Conservation (phyloP, 345 rosid genomes). For the Anastatica hierochuntica region DNA sequence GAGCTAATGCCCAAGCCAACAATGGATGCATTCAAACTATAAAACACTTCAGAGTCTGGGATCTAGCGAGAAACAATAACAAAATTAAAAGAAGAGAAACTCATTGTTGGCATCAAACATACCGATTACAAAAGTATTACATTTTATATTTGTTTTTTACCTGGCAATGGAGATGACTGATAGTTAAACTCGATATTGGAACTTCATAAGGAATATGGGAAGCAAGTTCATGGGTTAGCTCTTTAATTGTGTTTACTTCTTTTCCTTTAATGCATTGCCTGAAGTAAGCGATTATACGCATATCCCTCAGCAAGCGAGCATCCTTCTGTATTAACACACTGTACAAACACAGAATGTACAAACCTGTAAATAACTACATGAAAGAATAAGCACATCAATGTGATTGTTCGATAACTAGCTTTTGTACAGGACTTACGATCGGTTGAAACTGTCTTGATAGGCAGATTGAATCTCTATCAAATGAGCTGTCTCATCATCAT, state of each 20-base stretch:
- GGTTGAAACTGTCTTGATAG: constrained; percentile 46
- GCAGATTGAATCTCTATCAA: constrained; percentile 68
- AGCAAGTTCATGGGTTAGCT: constrained; percentile 74
- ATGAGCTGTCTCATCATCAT: constrained; percentile 29
- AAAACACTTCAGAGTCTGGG: constrained; percentile 48
- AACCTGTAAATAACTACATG: not conserved
- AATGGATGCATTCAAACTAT: constrained; percentile 74
- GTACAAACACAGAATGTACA: constrained; percentile 1
- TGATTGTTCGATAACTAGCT: constrained; percentile 2
- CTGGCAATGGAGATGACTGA: constrained; percentile 77
- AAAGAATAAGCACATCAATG: not conserved
- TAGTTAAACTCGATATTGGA: constrained; percentile 60
- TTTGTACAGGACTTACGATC: constrained; percentile 51
- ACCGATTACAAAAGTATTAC: not conserved
- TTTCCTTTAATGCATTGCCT: constrained; percentile 65
- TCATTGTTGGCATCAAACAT: constrained; percentile 4
- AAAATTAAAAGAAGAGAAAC: not conserved
- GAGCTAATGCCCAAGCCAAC: constrained; percentile 82
- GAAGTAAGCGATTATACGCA: constrained; percentile 70
- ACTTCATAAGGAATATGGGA: constrained; percentile 83
- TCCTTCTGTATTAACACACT: constrained; percentile 61
- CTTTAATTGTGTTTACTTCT: constrained; percentile 59
- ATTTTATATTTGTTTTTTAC: constrained; percentile 22
- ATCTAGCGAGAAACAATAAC: constrained; percentile 38
- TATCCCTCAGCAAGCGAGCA: constrained; percentile 64